Percentiles rank a stretch among this genome's conserved stretches.
Evolutionary conservation across 2,329 filamentous ascomycete genomes (phyloP).

Genomic region (Aspergillus terreus): DNA sequence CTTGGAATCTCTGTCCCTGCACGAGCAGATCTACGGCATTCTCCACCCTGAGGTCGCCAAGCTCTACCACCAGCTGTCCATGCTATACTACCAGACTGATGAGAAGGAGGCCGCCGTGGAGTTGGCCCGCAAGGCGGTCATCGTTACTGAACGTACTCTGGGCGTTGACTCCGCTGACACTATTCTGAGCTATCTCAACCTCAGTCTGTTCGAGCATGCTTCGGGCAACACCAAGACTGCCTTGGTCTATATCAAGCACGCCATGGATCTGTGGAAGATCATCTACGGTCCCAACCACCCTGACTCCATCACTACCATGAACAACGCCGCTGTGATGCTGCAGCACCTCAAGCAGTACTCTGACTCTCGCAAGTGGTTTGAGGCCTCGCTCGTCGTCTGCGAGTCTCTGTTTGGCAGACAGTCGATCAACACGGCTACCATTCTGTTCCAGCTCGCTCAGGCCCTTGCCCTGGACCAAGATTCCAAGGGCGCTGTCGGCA

Average conservation of each 20-base stretch:
- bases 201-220: slow-evolving; percentile 90
- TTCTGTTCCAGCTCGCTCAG: slow-evolving; percentile 95
- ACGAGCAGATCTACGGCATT: slow-evolving; percentile 98
- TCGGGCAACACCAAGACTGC: slow-evolving; percentile 84
- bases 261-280: slow-evolving; percentile 92
- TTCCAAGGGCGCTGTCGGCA: slow-evolving; percentile 81
- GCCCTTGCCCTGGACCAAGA: slow-evolving; percentile 94
- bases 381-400: slow-evolving; percentile 83
- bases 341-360: slow-evolving; percentile 93
- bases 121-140: slow-evolving; percentile 91
- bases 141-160: slow-evolving; percentile 90
- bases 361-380: slow-evolving; percentile 94
- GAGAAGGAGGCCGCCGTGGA: slow-evolving; percentile 96
- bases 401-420: slow-evolving; percentile 84
- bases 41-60: slow-evolving; percentile 93
- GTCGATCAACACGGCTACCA: slow-evolving; percentile 88
- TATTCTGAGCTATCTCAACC: slow-evolving; percentile 90
- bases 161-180: slow-evolving; percentile 93
- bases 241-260: slow-evolving; percentile 86
- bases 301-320: slow-evolving; percentile 96
- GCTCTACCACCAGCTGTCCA: slow-evolving; percentile 91
- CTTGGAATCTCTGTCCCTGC: slow-evolving; percentile 89
- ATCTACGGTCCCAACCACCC: slow-evolving; percentile 93
- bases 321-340: slow-evolving; percentile 98
- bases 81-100: slow-evolving; percentile 95